phyloP scores from a whole-genome alignment of 2,329 filamentous ascomycete genomes.

The Colletotrichum sp. region DNA sequence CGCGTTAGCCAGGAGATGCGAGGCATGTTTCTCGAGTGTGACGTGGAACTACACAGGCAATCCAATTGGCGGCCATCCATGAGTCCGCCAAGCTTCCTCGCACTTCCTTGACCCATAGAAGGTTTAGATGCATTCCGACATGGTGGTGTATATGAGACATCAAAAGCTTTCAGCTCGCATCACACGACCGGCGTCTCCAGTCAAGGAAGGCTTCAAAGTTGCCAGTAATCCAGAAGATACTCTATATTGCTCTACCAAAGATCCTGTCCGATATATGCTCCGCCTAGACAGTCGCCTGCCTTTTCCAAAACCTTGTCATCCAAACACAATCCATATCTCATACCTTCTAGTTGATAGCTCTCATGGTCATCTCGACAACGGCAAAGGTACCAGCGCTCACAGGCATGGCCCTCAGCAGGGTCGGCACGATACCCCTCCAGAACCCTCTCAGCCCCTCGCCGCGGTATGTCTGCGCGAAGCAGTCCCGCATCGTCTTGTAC shows the following conservation, averaged over 20 bases:
- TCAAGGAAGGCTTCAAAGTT: rapidly evolving
- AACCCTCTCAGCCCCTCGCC: constrained; percentile 82
- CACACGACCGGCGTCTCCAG: too few relatives aligned
- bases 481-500: constrained; percentile 86
- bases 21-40: too few relatives aligned
- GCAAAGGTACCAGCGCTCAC: constrained; percentile 98
- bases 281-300: background rate
- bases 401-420: constrained; percentile 92
- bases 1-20: too few relatives aligned
- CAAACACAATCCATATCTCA: background rate
- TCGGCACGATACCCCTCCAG: constrained; percentile 93
- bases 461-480: constrained; percentile 82
- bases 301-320: background rate
- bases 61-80: too few relatives aligned
- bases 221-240: background rate
- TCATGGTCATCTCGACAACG: constrained; percentile 72
- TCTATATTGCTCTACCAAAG: background rate
- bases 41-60: too few relatives aligned
- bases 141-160: too few relatives aligned
- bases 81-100: too few relatives aligned
- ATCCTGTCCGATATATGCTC: background rate
- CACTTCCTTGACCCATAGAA: too few relatives aligned
- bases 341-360: constrained; percentile 53
- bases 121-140: too few relatives aligned
- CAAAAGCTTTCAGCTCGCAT: too few relatives aligned